These are phyloP conservation scores for Cetradonia linearis DNA, from an alignment of 495 filamentous ascomycete species.

Conservation along the genomic window DNA sequence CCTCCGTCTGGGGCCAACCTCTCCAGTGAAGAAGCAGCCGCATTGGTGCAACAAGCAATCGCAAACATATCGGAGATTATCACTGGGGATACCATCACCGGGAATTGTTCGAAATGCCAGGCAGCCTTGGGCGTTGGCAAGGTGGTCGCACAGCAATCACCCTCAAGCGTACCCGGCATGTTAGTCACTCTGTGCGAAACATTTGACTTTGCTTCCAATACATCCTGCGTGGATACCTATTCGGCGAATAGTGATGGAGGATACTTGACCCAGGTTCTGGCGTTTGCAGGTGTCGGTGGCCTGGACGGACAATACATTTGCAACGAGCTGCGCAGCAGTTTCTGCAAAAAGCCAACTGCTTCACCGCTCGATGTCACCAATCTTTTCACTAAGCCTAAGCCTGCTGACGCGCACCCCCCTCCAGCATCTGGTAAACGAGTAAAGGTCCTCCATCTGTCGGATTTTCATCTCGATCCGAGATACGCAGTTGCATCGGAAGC, in stretches of 20 bases:
- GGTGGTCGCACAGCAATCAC: conserved; percentile 39
- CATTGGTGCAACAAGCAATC: conserved; percentile 33
- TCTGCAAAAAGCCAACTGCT: conserved; percentile 39
- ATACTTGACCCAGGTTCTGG: conserved; percentile 48
- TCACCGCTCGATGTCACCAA: conserved; percentile 34
- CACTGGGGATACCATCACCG: conserved; percentile 28
- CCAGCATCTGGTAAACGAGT: conserved; percentile 41
- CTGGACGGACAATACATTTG: conserved; percentile 51
- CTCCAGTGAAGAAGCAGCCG: conserved; percentile 31
- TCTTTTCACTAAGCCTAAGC: conserved; percentile 49
- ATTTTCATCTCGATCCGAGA: conserved; percentile 51
- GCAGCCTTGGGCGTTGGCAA: conserved; percentile 42
- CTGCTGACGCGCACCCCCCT: conserved; percentile 34
- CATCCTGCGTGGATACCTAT: conserved; percentile 39
- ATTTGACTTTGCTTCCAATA: conserved; percentile 35
- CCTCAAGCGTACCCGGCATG: conserved; percentile 38
- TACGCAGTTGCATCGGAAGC: conserved; percentile 46
- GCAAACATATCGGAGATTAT: conserved; percentile 40
- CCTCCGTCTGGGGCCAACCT: conserved; percentile 37
- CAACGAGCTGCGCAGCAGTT: conserved; percentile 37
- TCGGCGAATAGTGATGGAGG: conserved; percentile 40
- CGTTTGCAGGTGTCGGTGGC: conserved; percentile 43
- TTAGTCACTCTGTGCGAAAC: conserved; percentile 42
- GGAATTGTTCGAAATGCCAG: conserved; percentile 45
- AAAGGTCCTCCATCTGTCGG: conserved; percentile 51